phyloP scores from a whole-genome alignment of 345 rosid genomes.

The Moringa oleifera region DNA sequence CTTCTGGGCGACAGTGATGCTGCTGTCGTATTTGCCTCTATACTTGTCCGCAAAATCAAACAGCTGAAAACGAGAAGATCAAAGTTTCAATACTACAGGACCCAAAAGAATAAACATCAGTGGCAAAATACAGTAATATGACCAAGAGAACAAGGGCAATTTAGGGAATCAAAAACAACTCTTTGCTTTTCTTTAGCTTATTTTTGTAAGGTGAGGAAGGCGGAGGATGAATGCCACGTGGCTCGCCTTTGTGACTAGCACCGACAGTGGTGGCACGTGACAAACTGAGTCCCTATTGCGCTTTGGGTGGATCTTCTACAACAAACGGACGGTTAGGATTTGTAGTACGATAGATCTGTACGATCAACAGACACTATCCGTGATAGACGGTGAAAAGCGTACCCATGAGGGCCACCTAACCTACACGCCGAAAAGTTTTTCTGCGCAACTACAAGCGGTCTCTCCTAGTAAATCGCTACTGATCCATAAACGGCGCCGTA shows the following conservation, averaged over 20 bases:
- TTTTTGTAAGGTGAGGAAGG: neutral
- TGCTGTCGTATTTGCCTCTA: constrained; percentile 95
- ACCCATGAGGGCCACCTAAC: neutral
- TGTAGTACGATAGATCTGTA: constrained; percentile 22
- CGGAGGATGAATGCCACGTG: neutral
- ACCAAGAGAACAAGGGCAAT: constrained; percentile 3
- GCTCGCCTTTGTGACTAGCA: constrained; percentile 1
- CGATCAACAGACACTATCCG: constrained; percentile 32
- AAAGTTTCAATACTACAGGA: too few species aligned
- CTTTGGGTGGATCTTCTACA: neutral
- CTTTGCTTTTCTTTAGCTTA: too few species aligned
- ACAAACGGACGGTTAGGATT: constrained; percentile 43
- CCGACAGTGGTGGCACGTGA: constrained; percentile 36
- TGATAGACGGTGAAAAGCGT: constrained; percentile 29
- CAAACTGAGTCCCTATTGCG: neutral
- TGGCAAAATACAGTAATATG: constrained; percentile 16
- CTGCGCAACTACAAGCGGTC: too few species aligned
- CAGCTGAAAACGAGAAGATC: constrained; percentile 44
- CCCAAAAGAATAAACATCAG: neutral
- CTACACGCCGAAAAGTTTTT: too few species aligned
- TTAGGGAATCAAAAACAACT: neutral
- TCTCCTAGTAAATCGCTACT: too few species aligned
- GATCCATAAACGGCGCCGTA: too few species aligned
- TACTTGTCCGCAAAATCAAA: constrained; percentile 93
- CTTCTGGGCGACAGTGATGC: constrained; percentile 76